Conservation (phyloP, 257 asterid species). For the Forsythia suspensa region DNA sequence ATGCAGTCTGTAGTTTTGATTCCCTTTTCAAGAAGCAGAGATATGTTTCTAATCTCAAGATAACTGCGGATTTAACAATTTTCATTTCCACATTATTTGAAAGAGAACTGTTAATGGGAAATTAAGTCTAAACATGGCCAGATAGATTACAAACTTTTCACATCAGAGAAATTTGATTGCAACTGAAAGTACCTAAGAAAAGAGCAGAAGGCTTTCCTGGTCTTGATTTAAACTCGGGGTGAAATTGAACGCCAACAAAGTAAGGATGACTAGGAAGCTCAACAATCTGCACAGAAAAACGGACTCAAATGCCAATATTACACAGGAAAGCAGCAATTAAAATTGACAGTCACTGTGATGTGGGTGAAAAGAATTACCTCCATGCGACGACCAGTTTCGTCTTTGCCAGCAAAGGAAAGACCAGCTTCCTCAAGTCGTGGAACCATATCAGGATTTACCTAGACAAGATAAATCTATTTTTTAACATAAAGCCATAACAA, state of each 20-base stretch:
- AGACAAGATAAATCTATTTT: conserved; percentile 13
- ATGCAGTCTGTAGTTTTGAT: neutral
- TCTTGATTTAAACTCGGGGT: conserved; percentile 77
- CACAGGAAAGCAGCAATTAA: conserved; percentile 4
- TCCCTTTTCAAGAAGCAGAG: neutral
- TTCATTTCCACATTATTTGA: neutral
- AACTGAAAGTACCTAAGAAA: conserved; percentile 47
- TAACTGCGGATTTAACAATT: neutral
- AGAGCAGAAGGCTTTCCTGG: conserved; percentile 73
- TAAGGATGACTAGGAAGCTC: conserved; percentile 70
- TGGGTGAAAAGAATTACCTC: conserved; percentile 48
- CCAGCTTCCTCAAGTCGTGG: conserved; percentile 67
- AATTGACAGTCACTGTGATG: neutral
- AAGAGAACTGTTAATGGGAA: neutral
- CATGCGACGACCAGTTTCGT: conserved; percentile 74
- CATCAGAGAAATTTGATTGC: neutral
- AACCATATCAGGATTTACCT: conserved; percentile 86
- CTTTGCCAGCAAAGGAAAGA: conserved; percentile 66
- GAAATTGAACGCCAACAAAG: conserved; percentile 72
- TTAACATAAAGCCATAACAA: conserved; percentile 11
- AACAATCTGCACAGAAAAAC: conserved; percentile 46
- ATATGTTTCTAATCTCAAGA: neutral
- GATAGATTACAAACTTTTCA: neutral
- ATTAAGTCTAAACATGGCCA: neutral
- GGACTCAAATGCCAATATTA: conserved; percentile 1